Base-by-base conservation (phyloP, 768 basidiomycete species). In the Termitomyces heimii region DNA sequence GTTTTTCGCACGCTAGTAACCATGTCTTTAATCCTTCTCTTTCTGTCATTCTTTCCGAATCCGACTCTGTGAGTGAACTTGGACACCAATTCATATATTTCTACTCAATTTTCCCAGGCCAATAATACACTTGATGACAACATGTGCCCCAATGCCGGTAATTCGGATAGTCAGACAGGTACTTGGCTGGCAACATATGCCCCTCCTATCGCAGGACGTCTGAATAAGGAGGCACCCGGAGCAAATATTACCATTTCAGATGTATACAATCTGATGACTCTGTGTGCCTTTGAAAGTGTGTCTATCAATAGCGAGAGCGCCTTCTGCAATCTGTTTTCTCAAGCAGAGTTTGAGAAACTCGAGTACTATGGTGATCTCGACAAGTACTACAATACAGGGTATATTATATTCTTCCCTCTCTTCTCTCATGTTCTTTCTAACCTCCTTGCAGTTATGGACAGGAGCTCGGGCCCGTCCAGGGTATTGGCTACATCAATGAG, bases 401-500 rank as follows among this genome's bases (percentile, higher is more conserved):
- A 57, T 22, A 82, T 65, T 32, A 20, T 31, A 4, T 32, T 1
- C 10, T 10, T 7, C n/a, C 29, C n/a, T 24, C 13, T 34, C 18
- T 49, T 24, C 13, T 34, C 18, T 49, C 1, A 9, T 47, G 5
- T 24, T 55, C 10, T 18, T 61, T 48, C 59, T 35, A 10, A 42
- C n/a, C n/a, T 2, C 3, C 29, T 42, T 39, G 9, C 58, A 89
- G 88, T 20, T 81, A 89, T 58, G 90, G 91, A 4, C 82, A 84
- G 59, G 62, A 68, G 2, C 74, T 93, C 1, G 91, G 92, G 2
- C 85, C 75, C 5, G 83, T 92, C 7, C 89, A 91, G 66, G 91
- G 92, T 32, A 85, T 94, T 4, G 94, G 93, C 6, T 96, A 89
- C 67, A 76, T 90, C 65, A 94, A 93, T 67, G 93, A 95, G 71